A percentile compares a stretch with the other conserved stretches of the same genome.
These are phyloP conservation scores for Ceratocystis destructans DNA, from an alignment of 2,329 filamentous ascomycete species.

Conservation along the genomic window DNA sequence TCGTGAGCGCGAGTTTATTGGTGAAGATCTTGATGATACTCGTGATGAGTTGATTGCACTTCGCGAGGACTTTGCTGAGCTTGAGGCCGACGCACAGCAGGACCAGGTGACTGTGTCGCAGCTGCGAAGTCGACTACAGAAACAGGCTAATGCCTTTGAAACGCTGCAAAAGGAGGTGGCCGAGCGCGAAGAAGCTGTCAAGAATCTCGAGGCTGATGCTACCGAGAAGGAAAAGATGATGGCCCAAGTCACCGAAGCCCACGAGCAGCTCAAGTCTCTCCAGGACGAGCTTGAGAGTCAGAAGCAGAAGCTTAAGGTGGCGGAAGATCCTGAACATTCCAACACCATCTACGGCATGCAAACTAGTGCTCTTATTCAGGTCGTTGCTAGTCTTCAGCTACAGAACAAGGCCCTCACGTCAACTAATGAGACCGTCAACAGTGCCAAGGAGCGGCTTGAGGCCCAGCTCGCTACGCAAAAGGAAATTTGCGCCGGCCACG, in stretches of 20 bases:
- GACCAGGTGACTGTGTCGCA: conserved; percentile 59
- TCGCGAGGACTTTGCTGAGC: conserved; percentile 20
- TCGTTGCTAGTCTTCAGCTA: conserved; percentile 14
- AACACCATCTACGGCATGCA: conserved; percentile 15
- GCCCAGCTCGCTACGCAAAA: conserved; percentile 9
- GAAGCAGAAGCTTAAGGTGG: conserved; percentile 54
- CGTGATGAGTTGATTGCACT: conserved; percentile 15
- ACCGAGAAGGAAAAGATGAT: conserved; percentile 15
- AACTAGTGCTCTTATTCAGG: conserved; percentile 10
- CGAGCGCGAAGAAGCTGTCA: conserved; percentile 64
- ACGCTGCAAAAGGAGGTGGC: conserved; percentile 77
- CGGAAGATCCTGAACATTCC: conserved; percentile 13
- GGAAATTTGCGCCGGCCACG: neutral
- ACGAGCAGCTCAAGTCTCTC: conserved; percentile 12
- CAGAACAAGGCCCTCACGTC: conserved; percentile 13
- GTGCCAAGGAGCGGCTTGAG: neutral
- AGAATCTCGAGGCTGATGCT: conserved; percentile 13
- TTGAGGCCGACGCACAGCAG: conserved; percentile 64
- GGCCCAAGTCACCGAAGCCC: conserved; percentile 4
- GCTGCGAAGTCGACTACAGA: conserved; percentile 53
- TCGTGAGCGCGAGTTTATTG: conserved; percentile 48
- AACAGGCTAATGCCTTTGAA: conserved; percentile 79
- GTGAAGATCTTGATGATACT: conserved; percentile 65
- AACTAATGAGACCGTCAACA: conserved; percentile 6
- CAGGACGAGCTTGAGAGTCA: conserved; percentile 13